phyloP scores from a whole-genome alignment of 2,329 filamentous ascomycete genomes.

The Cordyceps fumosorosea region DNA sequence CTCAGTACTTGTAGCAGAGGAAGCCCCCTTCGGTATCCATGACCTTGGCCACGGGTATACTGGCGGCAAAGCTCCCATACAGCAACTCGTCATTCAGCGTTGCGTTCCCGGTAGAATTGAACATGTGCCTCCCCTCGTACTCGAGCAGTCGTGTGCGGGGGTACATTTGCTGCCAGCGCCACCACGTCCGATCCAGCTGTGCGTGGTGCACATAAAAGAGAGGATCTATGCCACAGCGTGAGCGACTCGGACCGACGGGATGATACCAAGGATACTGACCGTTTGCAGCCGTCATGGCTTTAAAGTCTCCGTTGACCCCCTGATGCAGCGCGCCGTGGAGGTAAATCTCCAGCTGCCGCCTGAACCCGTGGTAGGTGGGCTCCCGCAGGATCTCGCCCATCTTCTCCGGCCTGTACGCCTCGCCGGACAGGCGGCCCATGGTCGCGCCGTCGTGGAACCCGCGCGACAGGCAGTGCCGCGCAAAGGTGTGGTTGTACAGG shows the following conservation, averaged over 20 bases:
- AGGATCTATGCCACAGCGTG: constrained; percentile 1
- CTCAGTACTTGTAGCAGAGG: constrained; percentile 7
- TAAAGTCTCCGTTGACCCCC: constrained; percentile 14
- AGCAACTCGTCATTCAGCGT: background rate
- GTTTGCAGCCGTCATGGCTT: constrained; percentile 14
- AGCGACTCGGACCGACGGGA: background rate
- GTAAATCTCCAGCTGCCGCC: constrained; percentile 8
- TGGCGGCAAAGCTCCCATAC: constrained; percentile 6
- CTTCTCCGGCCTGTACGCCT: constrained; percentile 6
- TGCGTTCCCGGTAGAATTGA: constrained; percentile 9
- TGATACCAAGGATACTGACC: background rate
- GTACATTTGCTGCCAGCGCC: constrained; percentile 12
- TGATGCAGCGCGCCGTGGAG: constrained; percentile 13
- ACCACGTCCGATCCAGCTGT: constrained; percentile 14
- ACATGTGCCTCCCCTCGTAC: constrained; percentile 13
- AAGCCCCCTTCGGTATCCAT: constrained; percentile 9
- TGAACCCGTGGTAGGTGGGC: background rate
- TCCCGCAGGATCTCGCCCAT: background rate
- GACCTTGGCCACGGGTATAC: constrained; percentile 1
- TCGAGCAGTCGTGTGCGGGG: background rate
- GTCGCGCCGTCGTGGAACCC: constrained; percentile 8
- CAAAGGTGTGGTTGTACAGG: constrained; percentile 14
- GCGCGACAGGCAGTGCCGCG: constrained; percentile 12
- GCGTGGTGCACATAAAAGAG: constrained; percentile 14
- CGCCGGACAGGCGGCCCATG: constrained; percentile 5